Conservation (phyloP, 1,139 yeast species). For the Kodamaea fungicola region DNA sequence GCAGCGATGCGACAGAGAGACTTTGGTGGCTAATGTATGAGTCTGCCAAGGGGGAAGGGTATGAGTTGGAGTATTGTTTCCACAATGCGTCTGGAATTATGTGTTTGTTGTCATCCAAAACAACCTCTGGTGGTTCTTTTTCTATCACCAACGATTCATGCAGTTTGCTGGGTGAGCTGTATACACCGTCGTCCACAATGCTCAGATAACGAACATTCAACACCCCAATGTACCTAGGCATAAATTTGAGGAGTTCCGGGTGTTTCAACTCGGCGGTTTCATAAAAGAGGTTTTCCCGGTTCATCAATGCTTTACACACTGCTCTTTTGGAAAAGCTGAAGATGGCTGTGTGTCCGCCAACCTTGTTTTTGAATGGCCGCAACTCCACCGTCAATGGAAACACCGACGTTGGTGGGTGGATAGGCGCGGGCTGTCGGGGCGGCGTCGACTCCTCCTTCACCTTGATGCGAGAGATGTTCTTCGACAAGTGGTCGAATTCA, state of each 20-base stretch:
- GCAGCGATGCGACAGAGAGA: slow-evolving; percentile 5
- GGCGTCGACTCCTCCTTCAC: slow-evolving; percentile 2
- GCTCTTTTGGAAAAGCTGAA: slow-evolving; percentile 88
- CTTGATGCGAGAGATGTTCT: slow-evolving; percentile 17
- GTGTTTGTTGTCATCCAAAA: slow-evolving; percentile 82
- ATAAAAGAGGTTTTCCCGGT: slow-evolving; percentile 87
- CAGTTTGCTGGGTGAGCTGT: neutral
- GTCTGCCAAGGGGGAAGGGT: slow-evolving; percentile 41
- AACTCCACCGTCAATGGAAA: slow-evolving; percentile 78
- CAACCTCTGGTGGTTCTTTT: slow-evolving; percentile 70
- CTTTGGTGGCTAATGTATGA: slow-evolving; percentile 6
- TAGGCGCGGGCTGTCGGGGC: slow-evolving; percentile 1
- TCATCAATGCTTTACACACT: slow-evolving; percentile 91
- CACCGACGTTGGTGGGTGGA: slow-evolving; percentile 15
- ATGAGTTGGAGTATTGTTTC: slow-evolving; percentile 56
- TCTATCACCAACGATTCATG: neutral
- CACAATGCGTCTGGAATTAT: slow-evolving; percentile 79
- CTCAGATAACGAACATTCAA: slow-evolving; percentile 80
- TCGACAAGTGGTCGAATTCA: slow-evolving; percentile 32
- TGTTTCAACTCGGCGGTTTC: slow-evolving; percentile 80
- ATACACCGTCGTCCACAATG: slow-evolving; percentile 29
- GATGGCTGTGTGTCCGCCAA: slow-evolving; percentile 98
- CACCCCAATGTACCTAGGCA: slow-evolving; percentile 95
- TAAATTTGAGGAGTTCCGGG: slow-evolving; percentile 70
- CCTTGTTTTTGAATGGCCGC: slow-evolving; percentile 85